Conservation (phyloP, 2,329 filamentous ascomycete species). For the Annulohypoxylon truncatum region DNA sequence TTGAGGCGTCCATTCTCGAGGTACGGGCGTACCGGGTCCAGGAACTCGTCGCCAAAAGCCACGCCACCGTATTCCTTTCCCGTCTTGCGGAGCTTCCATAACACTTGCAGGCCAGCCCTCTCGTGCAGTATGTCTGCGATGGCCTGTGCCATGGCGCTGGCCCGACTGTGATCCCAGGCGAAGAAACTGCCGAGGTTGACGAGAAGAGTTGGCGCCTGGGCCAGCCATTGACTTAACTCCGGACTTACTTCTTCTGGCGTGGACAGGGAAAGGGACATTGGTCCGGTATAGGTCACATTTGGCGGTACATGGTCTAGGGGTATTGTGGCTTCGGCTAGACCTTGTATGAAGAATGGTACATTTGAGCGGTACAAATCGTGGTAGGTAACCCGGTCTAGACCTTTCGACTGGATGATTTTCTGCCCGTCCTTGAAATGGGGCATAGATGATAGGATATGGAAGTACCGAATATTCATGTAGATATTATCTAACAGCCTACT, state of each 20-base stretch:
- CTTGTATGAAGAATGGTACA: slow-evolving; percentile 35
- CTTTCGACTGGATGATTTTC: neutral
- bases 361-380: slow-evolving; percentile 19
- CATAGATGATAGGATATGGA: slow-evolving; percentile 29
- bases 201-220: slow-evolving; percentile 35
- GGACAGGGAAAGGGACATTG: slow-evolving; percentile 30
- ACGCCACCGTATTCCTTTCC: neutral
- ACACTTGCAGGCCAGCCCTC: neutral
- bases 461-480: slow-evolving; percentile 32
- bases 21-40: slow-evolving; percentile 25
- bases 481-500: slow-evolving; percentile 35
- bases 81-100: slow-evolving; percentile 3
- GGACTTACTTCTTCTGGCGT: slow-evolving; percentile 28
- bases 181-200: slow-evolving; percentile 37
- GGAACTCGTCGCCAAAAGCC: slow-evolving; percentile 18
- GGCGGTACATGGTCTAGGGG: slow-evolving; percentile 34
- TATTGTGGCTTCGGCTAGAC: slow-evolving; percentile 29
- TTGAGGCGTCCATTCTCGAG: slow-evolving; percentile 32
- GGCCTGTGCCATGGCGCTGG: slow-evolving; percentile 33
- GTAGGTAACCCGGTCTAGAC: neutral
- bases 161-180: slow-evolving; percentile 22
- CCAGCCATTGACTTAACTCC: slow-evolving; percentile 30
- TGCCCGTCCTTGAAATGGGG: neutral
- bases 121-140: slow-evolving; percentile 18
- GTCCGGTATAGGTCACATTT: slow-evolving; percentile 38